A percentile compares a stretch with the other conserved stretches of the same genome.
Evolutionary conservation across 345 rosid genomes (phyloP).

Genomic region (Mallotus nudiflorus): DNA sequence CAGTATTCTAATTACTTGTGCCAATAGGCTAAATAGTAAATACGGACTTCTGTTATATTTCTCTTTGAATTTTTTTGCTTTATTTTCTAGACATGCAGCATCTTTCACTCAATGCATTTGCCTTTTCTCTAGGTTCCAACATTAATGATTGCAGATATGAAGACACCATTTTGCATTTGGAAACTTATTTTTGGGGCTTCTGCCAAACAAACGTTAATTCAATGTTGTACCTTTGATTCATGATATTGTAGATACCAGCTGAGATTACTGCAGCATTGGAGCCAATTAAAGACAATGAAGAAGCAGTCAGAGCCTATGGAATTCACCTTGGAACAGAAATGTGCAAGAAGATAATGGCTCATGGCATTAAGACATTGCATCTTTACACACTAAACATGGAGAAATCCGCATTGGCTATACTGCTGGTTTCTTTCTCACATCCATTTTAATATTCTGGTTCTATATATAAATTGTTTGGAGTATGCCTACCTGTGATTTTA

Average conservation of each 20-base stretch:
- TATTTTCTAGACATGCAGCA: neutral
- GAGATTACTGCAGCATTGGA: slow-evolving; percentile 88
- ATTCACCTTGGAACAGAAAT: slow-evolving; percentile 95
- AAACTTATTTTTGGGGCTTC: neutral
- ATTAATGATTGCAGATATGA: neutral
- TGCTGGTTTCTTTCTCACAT: slow-evolving; percentile 51
- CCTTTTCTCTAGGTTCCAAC: neutral
- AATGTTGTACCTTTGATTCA: slow-evolving; percentile 4
- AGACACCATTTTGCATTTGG: neutral
- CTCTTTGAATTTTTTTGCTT: neutral
- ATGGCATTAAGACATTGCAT: slow-evolving; percentile 85
- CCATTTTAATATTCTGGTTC: neutral
- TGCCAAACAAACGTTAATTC: neutral
- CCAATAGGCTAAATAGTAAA: no score
- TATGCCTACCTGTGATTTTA: neutral
- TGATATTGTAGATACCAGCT: slow-evolving; percentile 60
- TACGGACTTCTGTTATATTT: neutral
- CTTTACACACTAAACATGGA: slow-evolving; percentile 94
- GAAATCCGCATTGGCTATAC: slow-evolving; percentile 85
- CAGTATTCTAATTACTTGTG: neutral
- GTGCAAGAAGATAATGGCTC: slow-evolving; percentile 91
- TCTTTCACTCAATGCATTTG: neutral
- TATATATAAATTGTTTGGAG: neutral
- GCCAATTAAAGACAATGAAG: slow-evolving; percentile 96
- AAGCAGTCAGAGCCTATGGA: slow-evolving; percentile 91